Evolutionary conservation across 441 rosid genomes (phyloP).

Genomic region (Aquilaria agallochum): DNA sequence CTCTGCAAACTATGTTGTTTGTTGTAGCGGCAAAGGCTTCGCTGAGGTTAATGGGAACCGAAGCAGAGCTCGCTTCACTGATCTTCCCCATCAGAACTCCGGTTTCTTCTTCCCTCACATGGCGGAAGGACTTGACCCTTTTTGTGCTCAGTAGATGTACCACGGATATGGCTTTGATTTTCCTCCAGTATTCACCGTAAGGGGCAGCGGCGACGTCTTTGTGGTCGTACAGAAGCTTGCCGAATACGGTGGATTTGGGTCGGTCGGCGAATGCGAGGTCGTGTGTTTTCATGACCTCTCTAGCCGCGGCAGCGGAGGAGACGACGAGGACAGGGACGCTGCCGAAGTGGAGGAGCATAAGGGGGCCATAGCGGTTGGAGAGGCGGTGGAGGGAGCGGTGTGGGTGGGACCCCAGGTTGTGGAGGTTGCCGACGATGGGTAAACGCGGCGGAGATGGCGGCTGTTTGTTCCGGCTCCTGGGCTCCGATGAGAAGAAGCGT

Average conservation of each 20-base stretch:
- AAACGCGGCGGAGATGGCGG: constrained; percentile 41
- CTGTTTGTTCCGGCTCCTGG: constrained; percentile 14
- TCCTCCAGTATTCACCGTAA: constrained; percentile 16
- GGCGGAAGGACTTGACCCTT: not conserved
- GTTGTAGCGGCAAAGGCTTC: not conserved
- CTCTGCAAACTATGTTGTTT: not conserved
- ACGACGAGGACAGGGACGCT: constrained; percentile 22
- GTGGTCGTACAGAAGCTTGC: constrained; percentile 14
- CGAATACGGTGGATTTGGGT: constrained; percentile 14
- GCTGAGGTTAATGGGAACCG: not conserved
- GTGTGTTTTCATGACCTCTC: constrained; percentile 23
- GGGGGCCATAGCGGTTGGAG: constrained; percentile 28
- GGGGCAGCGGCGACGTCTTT: constrained; percentile 17
- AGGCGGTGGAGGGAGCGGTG: constrained; percentile 23
- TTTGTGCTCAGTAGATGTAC: not conserved
- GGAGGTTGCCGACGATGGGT: constrained; percentile 38
- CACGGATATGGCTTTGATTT: not conserved
- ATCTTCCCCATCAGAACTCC: not conserved
- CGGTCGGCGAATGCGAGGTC: constrained; percentile 21
- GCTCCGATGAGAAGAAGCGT: not conserved
- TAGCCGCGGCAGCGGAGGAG: constrained; percentile 30
- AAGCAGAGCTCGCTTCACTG: not conserved
- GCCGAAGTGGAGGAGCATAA: constrained; percentile 27
- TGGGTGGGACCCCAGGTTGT: constrained; percentile 24
- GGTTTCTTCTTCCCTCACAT: not conserved